phyloP scores from a whole-genome alignment of 768 basidiomycete species.

The Fibroporia radiculosa region DNA sequence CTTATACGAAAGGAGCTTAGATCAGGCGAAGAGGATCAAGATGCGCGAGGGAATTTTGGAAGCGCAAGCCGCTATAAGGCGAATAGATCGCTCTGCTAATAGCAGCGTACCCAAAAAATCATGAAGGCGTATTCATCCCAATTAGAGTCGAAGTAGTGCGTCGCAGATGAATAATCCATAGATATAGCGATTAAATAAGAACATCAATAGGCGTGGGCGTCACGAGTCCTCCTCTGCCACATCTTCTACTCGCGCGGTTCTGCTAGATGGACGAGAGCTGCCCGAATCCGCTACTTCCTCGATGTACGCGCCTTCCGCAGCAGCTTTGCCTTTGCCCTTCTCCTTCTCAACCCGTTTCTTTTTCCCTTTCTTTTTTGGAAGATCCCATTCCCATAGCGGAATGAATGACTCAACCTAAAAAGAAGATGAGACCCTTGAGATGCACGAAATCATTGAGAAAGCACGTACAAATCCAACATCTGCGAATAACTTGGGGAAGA shows the following conservation, averaged over 20 bases:
- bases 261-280: constrained; percentile 26
- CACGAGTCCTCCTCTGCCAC: constrained; percentile 24
- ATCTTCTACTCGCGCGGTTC: constrained; percentile 25
- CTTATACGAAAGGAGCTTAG: constrained; percentile 25
- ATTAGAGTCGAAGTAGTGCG: too few relatives aligned
- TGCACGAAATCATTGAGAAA: background rate
- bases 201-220: background rate
- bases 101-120: too few relatives aligned
- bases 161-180: background rate
- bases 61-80: constrained; percentile 26
- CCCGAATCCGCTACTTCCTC: constrained; percentile 18
- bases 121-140: too few relatives aligned
- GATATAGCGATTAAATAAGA: background rate
- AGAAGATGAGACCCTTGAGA: constrained; percentile 1
- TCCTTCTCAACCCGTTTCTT: constrained; percentile 57
- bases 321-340: constrained; percentile 26
- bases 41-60: constrained; percentile 29
- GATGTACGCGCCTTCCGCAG: constrained; percentile 12
- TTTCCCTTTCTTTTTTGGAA: constrained; percentile 62
- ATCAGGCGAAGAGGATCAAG: constrained; percentile 23
- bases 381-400: constrained; percentile 95
- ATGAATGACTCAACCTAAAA: constrained; percentile 94
- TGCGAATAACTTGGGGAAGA: constrained; percentile 96
- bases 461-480: constrained; percentile 94
- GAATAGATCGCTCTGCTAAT: constrained; percentile 16